Evolutionary conservation across 495 filamentous ascomycete genomes (phyloP).

Genomic region (Astrothelium macrocarpum): DNA sequence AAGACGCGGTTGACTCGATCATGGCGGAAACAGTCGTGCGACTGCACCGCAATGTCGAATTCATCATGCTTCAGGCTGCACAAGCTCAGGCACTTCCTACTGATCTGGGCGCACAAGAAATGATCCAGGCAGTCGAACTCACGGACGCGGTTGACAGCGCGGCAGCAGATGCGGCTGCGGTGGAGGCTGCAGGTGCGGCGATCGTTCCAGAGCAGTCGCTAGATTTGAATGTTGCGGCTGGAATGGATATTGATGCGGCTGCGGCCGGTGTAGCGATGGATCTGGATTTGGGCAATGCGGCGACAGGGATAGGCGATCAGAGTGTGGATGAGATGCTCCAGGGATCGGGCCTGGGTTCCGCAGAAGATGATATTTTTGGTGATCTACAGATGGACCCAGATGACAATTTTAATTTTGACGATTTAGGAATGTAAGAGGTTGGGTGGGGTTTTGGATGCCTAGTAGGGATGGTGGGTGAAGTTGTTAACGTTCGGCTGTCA

Average conservation of each 20-base stretch:
- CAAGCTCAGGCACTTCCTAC: conserved; percentile 7
- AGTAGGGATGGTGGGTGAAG: not conserved
- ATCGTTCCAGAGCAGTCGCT: conserved; percentile 11
- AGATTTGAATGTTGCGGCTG: not conserved
- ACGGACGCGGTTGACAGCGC: conserved; percentile 11
- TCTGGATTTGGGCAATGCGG: conserved; percentile 13
- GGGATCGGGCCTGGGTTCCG: not conserved
- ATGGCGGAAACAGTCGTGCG: conserved; percentile 19
- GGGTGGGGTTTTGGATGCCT: not conserved
- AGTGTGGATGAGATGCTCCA: conserved; percentile 10
- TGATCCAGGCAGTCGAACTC: conserved; percentile 23
- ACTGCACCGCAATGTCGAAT: not conserved
- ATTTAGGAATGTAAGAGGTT: not conserved
- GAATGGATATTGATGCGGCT: conserved; percentile 11
- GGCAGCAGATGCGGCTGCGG: conserved; percentile 18
- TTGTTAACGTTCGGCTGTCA: not conserved
- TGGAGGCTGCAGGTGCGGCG: conserved; percentile 9
- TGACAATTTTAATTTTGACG: conserved; percentile 18
- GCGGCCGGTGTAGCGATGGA: conserved; percentile 14
- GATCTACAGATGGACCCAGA: conserved; percentile 23
- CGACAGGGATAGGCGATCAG: conserved; percentile 6
- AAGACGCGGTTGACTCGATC: conserved; percentile 51
- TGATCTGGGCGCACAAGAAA: conserved; percentile 15
- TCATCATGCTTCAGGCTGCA: conserved; percentile 3
- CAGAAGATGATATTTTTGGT: conserved; percentile 25